phyloP scores from a whole-genome alignment of 2,329 filamentous ascomycete genomes.

The Zymoseptoria tritici region DNA sequence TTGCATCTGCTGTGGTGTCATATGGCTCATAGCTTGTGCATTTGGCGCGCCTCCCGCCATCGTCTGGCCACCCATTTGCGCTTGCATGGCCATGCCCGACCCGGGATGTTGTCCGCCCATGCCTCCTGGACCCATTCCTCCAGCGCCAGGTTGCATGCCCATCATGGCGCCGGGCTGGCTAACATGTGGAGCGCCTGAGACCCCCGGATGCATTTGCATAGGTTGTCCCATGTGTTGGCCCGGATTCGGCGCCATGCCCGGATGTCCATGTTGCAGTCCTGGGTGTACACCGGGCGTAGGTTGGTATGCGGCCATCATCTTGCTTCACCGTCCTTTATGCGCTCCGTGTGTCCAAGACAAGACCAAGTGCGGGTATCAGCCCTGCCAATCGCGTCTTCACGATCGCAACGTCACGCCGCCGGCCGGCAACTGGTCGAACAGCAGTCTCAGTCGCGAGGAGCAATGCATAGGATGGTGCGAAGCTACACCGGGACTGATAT shows the following conservation, averaged over 20 bases:
- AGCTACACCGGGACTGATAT: constrained; percentile 2
- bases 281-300: constrained; percentile 62
- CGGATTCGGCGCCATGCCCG: constrained; percentile 58
- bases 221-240: constrained; percentile 63
- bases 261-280: constrained; percentile 57
- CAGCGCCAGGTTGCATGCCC: constrained; percentile 65
- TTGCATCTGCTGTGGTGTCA: constrained; percentile 56
- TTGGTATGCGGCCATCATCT: constrained; percentile 67
- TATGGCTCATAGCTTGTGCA: constrained; percentile 63
- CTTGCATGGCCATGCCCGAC: constrained; percentile 28
- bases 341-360: not conserved
- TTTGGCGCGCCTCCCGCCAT: constrained; percentile 48
- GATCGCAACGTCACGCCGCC: constrained; percentile 13
- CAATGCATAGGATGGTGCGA: constrained; percentile 24
- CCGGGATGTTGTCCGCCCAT: constrained; percentile 28
- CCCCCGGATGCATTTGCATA: constrained; percentile 62
- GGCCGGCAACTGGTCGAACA: constrained; percentile 24
- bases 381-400: not conserved
- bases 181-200: constrained; percentile 64
- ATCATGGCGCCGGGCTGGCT: constrained; percentile 66
- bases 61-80: constrained; percentile 29
- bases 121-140: constrained; percentile 41
- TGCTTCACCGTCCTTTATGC: constrained; percentile 24
- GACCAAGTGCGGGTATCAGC: not conserved
- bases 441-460: constrained; percentile 15